Evolutionary conservation across 2,329 filamentous ascomycete species (phyloP).

Genomic region (Nemania sp.): DNA sequence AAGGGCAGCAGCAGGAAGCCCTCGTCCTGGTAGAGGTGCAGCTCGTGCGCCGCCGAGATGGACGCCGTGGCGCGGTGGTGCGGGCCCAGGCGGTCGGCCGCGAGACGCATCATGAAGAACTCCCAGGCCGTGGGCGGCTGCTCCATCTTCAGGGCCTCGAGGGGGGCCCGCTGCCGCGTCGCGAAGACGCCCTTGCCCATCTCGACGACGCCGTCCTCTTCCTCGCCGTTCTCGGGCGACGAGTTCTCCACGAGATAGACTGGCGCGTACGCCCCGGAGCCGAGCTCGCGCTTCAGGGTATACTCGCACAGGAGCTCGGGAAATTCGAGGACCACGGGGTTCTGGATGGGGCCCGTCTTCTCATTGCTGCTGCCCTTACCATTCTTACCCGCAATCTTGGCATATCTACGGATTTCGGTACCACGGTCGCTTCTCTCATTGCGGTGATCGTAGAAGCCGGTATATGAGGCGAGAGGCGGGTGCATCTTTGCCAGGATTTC

Average conservation of each 20-base stretch:
- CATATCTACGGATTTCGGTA: conserved; percentile 79
- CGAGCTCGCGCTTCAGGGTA: conserved; percentile 81
- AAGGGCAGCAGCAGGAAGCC: conserved; percentile 88
- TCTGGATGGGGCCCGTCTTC: conserved; percentile 60
- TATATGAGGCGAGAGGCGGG: conserved; percentile 73
- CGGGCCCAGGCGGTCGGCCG: conserved; percentile 74
- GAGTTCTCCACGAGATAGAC: conserved; percentile 88
- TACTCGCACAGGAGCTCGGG: conserved; percentile 69
- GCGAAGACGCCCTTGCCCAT: conserved; percentile 68
- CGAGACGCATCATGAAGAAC: conserved; percentile 90
- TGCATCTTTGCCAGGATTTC: conserved; percentile 76
- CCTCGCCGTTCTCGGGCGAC: conserved; percentile 52
- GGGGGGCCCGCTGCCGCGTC: conserved; percentile 56
- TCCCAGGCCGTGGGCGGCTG: conserved; percentile 89
- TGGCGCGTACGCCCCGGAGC: conserved; percentile 91
- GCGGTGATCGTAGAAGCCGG: conserved; percentile 78
- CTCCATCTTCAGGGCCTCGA: conserved; percentile 96
- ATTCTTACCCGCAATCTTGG: conserved; percentile 67
- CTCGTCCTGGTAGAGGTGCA: conserved; percentile 90
- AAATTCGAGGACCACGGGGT: conserved; percentile 70
- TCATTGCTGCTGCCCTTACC: conserved; percentile 62
- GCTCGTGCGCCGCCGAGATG: conserved; percentile 81
- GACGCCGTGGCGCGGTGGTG: conserved; percentile 74
- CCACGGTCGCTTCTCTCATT: conserved; percentile 67
- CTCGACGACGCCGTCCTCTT: conserved; percentile 48